Conservation (phyloP, 2,329 filamentous ascomycete species). For the Ambrosiella xylebori region DNA sequence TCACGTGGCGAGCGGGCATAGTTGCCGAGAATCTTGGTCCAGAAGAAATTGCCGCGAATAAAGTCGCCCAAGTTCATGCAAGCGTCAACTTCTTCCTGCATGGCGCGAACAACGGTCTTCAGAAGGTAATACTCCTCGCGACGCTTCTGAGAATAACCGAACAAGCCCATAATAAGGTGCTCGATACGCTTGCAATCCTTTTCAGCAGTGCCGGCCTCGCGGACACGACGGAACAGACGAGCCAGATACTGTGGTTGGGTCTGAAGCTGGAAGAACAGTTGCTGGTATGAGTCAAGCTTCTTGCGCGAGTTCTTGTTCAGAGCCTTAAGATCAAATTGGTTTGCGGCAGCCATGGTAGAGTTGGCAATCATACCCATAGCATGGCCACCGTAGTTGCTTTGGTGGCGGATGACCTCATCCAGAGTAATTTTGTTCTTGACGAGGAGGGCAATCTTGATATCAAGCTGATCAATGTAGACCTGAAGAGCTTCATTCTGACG, state of each 20-base stretch:
- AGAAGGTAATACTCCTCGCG: conserved; percentile 93
- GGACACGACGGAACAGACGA: conserved; percentile 66
- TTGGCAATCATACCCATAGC: conserved; percentile 73
- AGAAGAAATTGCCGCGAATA: conserved; percentile 79
- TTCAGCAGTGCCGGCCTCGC: conserved; percentile 70
- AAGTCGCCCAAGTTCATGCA: conserved; percentile 66
- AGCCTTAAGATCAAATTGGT: conserved; percentile 91
- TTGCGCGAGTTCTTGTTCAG: conserved; percentile 91
- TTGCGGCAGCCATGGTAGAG: conserved; percentile 70
- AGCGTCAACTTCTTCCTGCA: conserved; percentile 69
- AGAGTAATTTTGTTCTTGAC: conserved; percentile 99
- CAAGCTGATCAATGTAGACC: conserved; percentile 94
- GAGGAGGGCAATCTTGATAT: conserved; percentile 94
- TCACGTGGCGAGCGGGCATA: conserved; percentile 86
- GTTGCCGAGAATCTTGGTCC: conserved; percentile 68
- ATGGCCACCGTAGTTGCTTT: conserved; percentile 87
- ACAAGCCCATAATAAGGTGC: conserved; percentile 86
- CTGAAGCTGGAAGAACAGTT: conserved; percentile 92
- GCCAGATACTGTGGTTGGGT: conserved; percentile 92
- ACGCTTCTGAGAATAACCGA: conserved; percentile 92
- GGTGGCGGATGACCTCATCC: conserved; percentile 92
- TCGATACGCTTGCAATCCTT: conserved; percentile 88
- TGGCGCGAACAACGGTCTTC: conserved; percentile 68
- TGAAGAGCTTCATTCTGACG: conserved; percentile 93
- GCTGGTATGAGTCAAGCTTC: conserved; percentile 93